A percentile compares a stretch with the other conserved stretches of the same genome.
Evolutionary conservation across 495 filamentous ascomycete species (phyloP).

Genomic region (Lasiosphaeria miniovina): DNA sequence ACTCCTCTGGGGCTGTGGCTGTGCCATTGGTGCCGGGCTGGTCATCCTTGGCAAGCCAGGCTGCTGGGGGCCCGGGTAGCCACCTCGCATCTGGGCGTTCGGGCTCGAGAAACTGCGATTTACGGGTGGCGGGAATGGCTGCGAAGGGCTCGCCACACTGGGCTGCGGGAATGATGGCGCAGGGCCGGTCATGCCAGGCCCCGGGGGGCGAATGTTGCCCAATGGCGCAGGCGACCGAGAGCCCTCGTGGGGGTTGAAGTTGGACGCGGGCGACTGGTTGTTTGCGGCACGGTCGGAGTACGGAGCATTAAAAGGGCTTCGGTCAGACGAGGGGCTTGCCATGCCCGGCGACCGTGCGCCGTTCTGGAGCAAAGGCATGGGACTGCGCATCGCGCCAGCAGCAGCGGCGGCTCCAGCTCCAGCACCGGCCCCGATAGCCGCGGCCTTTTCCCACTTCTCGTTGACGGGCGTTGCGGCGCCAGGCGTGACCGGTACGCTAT

Average conservation of each 20-base stretch:
- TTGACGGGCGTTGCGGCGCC: slow-evolving; percentile 21
- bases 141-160: slow-evolving; percentile 16
- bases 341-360: slow-evolving; percentile 26
- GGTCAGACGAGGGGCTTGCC: slow-evolving; percentile 19
- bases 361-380: slow-evolving; percentile 33
- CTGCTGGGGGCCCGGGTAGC: slow-evolving; percentile 28
- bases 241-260: slow-evolving; percentile 1
- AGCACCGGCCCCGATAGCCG: slow-evolving; percentile 19
- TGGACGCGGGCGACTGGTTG: slow-evolving; percentile 17
- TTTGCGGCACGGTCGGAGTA: slow-evolving; percentile 13
- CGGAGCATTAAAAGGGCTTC: slow-evolving; percentile 9
- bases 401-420: slow-evolving; percentile 29
- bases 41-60: slow-evolving; percentile 18
- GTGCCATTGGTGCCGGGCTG: slow-evolving; percentile 24
- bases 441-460: slow-evolving; percentile 22
- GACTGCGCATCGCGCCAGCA: slow-evolving; percentile 26
- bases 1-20: slow-evolving; percentile 32
- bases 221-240: slow-evolving; percentile 12
- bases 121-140: slow-evolving; percentile 21
- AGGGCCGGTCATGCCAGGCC: slow-evolving; percentile 22
- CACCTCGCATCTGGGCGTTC: slow-evolving; percentile 22
- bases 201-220: slow-evolving; percentile 26
- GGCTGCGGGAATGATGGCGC: slow-evolving; percentile 11
- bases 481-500: slow-evolving; percentile 37
- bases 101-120: slow-evolving; percentile 34